These are phyloP conservation scores for Canavalia ensiformis DNA, from an alignment of 306 rosid species.

Conservation along the genomic window DNA sequence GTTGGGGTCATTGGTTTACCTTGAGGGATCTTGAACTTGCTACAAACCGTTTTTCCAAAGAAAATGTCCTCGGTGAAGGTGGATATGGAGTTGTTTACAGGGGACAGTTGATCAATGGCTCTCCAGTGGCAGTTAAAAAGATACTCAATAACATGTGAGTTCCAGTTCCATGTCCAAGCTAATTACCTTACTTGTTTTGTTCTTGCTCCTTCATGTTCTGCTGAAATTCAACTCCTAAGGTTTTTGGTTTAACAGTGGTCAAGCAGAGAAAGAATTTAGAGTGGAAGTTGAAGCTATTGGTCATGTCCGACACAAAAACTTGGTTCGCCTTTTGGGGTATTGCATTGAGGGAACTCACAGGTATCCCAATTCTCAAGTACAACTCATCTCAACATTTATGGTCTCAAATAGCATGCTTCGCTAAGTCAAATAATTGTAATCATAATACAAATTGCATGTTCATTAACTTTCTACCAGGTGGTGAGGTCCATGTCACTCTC, in stretches of 20 bases:
- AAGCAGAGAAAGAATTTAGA: slow-evolving; percentile 95
- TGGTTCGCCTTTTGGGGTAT: slow-evolving; percentile 94
- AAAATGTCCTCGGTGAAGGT: slow-evolving; percentile 91
- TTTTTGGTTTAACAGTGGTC: slow-evolving; percentile 66
- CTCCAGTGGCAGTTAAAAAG: slow-evolving; percentile 92
- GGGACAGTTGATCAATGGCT: slow-evolving; percentile 88
- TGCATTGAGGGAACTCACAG: slow-evolving; percentile 93
- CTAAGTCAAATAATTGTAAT: background rate
- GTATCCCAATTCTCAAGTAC: slow-evolving; percentile 54
- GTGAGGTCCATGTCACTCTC: slow-evolving; percentile 1
- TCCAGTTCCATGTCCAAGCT: slow-evolving; percentile 33
- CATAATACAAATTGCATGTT: background rate
- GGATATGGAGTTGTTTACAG: slow-evolving; percentile 92
- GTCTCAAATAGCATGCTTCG: slow-evolving; percentile 29
- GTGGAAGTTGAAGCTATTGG: slow-evolving; percentile 99
- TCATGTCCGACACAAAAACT: slow-evolving; percentile 93
- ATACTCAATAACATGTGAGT: slow-evolving; percentile 94
- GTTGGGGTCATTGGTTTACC: slow-evolving; percentile 99
- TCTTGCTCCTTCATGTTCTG: slow-evolving; percentile 37
- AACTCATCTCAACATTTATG: background rate
- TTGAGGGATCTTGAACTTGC: slow-evolving; percentile 92
- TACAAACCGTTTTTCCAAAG: slow-evolving; percentile 81
- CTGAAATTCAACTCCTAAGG: slow-evolving; percentile 36
- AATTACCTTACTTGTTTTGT: slow-evolving; percentile 35
- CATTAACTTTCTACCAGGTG: slow-evolving; percentile 16